Percentiles rank a stretch among this genome's conserved stretches.
Evolutionary conservation across 768 basidiomycete species (phyloP).

Genomic region (Pleurotus djamor): DNA sequence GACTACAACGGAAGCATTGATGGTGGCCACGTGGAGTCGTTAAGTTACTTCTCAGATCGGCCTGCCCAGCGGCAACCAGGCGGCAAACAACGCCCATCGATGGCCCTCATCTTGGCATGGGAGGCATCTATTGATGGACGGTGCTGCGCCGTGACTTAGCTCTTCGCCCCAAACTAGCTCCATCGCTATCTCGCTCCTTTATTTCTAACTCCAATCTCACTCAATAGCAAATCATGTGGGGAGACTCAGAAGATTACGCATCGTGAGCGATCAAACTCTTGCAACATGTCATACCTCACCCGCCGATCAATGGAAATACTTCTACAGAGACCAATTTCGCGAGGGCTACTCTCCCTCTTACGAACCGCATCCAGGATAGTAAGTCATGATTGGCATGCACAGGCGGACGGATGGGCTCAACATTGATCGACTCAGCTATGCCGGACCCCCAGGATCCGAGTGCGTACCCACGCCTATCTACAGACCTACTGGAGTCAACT

Average conservation of each 20-base stretch:
- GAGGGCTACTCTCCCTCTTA: background rate
- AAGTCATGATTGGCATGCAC: background rate
- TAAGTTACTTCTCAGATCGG: background rate
- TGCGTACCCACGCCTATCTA: constrained; percentile 17
- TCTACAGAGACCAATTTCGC: background rate
- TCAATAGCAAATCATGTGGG: background rate
- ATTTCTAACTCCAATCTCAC: too few species aligned
- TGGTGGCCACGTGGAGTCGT: background rate
- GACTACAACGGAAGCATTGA: too few species aligned
- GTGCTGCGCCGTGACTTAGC: background rate
- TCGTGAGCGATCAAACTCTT: too few species aligned
- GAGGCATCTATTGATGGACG: background rate
- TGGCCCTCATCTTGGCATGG: background rate
- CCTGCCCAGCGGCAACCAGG: background rate
- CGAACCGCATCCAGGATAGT: background rate
- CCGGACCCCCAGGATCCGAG: constrained; percentile 12
- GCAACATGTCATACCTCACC: too few species aligned
- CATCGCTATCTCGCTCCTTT: too few species aligned
- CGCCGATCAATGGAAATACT: background rate
- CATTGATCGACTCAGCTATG: background rate
- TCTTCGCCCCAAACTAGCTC: background rate
- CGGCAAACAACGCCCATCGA: background rate
- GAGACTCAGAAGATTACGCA: background rate
- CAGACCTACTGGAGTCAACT: constrained; percentile 23
- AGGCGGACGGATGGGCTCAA: background rate